Evolutionary conservation across 768 basidiomycete genomes (phyloP).

Genomic region (Cyathus striatus): DNA sequence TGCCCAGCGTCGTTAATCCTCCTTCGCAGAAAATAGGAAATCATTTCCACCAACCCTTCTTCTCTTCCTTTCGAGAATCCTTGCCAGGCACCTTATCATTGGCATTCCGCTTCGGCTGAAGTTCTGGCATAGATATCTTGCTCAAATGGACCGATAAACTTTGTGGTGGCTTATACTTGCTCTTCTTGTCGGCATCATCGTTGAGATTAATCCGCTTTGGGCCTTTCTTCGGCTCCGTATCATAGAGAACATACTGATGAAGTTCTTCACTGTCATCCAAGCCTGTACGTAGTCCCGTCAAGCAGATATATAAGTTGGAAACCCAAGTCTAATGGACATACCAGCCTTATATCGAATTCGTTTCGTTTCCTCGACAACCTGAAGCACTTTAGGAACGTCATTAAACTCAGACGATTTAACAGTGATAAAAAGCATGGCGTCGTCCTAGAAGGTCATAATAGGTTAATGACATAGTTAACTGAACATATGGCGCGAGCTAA

Average conservation of each 20-base stretch:
- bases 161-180: slow-evolving; percentile 60
- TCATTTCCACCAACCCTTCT: slow-evolving; percentile 26
- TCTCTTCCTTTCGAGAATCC: slow-evolving; percentile 34
- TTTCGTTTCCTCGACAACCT: slow-evolving; percentile 76
- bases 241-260: slow-evolving; percentile 75
- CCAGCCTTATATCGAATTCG: slow-evolving; percentile 74
- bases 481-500: too few species aligned
- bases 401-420: slow-evolving; percentile 57
- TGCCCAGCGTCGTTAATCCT: too few species aligned
- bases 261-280: slow-evolving; percentile 54
- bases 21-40: slow-evolving; percentile 3
- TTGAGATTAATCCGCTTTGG: slow-evolving; percentile 69
- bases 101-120: slow-evolving; percentile 45
- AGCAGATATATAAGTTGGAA: neutral
- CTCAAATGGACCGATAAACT: slow-evolving; percentile 71
- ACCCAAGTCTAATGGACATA: slow-evolving; percentile 17
- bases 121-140: slow-evolving; percentile 85
- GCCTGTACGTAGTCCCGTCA: slow-evolving; percentile 17
- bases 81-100: slow-evolving; percentile 21
- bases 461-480: too few species aligned
- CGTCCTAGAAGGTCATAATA: slow-evolving; percentile 41
- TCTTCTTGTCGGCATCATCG: slow-evolving; percentile 39
- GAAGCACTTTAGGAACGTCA: slow-evolving; percentile 74
- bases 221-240: slow-evolving; percentile 46
- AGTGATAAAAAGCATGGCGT: slow-evolving; percentile 76